Percentiles rank a stretch among this genome's conserved stretches.
Conservation (phyloP, 2,329 filamentous ascomycete genomes). For the Hortaea werneckii region DNA sequence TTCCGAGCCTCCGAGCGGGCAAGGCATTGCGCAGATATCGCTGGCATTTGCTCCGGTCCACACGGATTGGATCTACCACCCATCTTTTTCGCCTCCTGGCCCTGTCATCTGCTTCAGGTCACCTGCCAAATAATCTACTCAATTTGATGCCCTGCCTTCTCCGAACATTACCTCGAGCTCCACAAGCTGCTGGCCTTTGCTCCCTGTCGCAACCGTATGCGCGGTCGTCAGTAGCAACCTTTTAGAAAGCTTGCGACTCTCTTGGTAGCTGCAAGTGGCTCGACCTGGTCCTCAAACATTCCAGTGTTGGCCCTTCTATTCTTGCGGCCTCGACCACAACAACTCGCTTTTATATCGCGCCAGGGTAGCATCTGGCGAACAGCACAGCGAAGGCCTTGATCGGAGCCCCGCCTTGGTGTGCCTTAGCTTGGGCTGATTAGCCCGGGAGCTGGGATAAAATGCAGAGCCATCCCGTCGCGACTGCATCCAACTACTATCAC, state of each 20-base stretch:
- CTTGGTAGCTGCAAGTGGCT: not conserved
- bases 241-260: not conserved
- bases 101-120: not conserved
- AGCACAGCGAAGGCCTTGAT: not conserved
- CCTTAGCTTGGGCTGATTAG: constrained; percentile 16
- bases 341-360: not conserved
- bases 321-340: not conserved
- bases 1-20: constrained; percentile 21
- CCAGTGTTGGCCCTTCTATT: constrained; percentile 4
- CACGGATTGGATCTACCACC: not conserved
- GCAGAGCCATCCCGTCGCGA: constrained; percentile 18
- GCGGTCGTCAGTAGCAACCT: not conserved
- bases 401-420: constrained; percentile 16
- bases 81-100: not conserved
- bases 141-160: constrained; percentile 5
- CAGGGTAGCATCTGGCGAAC: not conserved
- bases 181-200: constrained; percentile 2
- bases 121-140: constrained; percentile 2
- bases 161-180: constrained; percentile 4
- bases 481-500: constrained; percentile 13
- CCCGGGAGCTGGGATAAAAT: constrained; percentile 11
- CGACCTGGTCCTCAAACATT: constrained; percentile 2
- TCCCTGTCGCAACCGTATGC: constrained; percentile 2
- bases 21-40: constrained; percentile 11
- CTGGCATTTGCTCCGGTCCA: constrained; percentile 1